Evolutionary conservation across 257 asterid genomes (phyloP), one percentile per base, ranked within the genome.

Genomic region (Nicotiana tomentosiformis): DNA sequence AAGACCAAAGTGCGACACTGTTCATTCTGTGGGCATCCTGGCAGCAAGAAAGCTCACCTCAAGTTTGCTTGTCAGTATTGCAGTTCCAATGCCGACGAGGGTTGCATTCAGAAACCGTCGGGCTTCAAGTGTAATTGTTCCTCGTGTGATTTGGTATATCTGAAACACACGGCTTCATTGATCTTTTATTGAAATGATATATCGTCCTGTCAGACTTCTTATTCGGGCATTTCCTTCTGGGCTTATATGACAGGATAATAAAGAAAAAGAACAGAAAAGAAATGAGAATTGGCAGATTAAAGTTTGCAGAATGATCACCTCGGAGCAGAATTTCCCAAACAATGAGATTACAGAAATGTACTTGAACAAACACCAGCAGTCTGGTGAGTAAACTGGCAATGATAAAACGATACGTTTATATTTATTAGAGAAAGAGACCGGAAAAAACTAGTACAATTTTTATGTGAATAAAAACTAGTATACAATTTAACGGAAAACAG

Each of bases 11-110:
- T 78, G 57, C 90, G 92, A 82, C 99, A 96, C 86, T 96, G 99
- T 87, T 92, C 99, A 10, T 85, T 87, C 57, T 96, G 99, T 86
- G 99, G 99, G 64, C 98, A 94, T 86, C 98, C 96, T 1, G 98
- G 99, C 69, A 94, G 90, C 87, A 96, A 93, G 88, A 92, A 86
- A 88, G 83, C 89, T 87, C 99, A 96, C 88, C 86, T 88, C 84
- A 92, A 87, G 89, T 84, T 87, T 84, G 86, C 94, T 85, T 96
- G 98, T 82, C 88, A 90, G 79, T 39, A 78, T 85, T 96, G 99
- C 91, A 82, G 84, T 85, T 84, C 91, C 70, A 86, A 80, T 18
- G 64, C 86, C 61, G 93, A 94, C 12, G 78, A 87, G 66, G 91
- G 91, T 83, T 96, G 99, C 90, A 77, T 58, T 66, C 86, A 78